Evolutionary conservation across 768 basidiomycete species (phyloP), one percentile per base, ranked within the genome.

Genomic region (Mycena rebaudengoi): DNA sequence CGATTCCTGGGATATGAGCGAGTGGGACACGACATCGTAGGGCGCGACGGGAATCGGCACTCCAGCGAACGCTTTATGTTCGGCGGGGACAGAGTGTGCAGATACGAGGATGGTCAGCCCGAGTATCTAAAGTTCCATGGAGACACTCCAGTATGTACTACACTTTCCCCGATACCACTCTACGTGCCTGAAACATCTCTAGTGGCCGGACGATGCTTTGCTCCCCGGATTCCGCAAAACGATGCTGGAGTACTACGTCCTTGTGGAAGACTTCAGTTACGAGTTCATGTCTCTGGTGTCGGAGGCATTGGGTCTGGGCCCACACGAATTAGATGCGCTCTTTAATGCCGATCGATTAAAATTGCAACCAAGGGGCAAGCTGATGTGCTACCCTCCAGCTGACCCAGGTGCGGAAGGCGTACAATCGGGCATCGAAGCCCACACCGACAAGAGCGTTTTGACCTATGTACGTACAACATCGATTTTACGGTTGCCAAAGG

Each of bases 31-130:
- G 70, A 79, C 54, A 86, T n/a, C n/a, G n/a, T n/a, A n/a, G n/a
- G n/a, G n/a, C n/a, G 87, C 26, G 84, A 81, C 64, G 85, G 85
- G 28, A 73, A 75, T n/a, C n/a, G n/a, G n/a, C n/a, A n/a, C n/a
- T n/a, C 55, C 75, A 76, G 86, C 32, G 86, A 88, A 68, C 86
- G 86, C 66, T 85, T 83, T 64, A 86, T 88, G 63, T 78, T 88
- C 62, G 87, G 79, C 16, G 86, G 83, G 16, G 79, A 76, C 6
- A 79, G 80, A 46, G 74, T 78, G 56, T 73, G 70, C n/a, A 64
- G 55, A 57, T 85, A 82, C 81, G 76, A 67, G 55, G 74, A 77
- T 0, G 86, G 86, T n/a, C 74, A 79, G 37, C 83, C 83, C 2
- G 84, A 84, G 18, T 83, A 82, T 65, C 55, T 82, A 53, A 79